Evolutionary conservation across 2,329 filamentous ascomycete species (phyloP).

Genomic region (Arachnomyces sp.): DNA sequence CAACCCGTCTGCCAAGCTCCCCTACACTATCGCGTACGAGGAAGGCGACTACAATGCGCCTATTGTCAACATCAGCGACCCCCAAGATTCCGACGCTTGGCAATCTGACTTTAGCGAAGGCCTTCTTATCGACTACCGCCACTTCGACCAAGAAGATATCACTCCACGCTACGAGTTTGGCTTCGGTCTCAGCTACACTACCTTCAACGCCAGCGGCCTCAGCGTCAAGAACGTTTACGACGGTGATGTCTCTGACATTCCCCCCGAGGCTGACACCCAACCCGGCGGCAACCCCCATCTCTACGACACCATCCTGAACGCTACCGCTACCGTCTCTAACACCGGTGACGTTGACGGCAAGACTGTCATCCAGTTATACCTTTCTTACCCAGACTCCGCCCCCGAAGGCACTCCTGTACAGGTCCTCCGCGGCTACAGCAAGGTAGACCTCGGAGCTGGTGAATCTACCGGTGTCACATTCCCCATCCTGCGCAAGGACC

Average conservation of each 20-base stretch:
- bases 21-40: constrained; percentile 70
- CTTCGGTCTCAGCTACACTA: constrained; percentile 65
- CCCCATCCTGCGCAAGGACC: constrained; percentile 33
- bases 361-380: constrained; percentile 50
- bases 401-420: constrained; percentile 17
- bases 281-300: constrained; percentile 51
- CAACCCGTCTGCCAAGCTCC: constrained; percentile 68
- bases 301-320: constrained; percentile 45
- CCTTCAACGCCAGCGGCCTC: constrained; percentile 38
- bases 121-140: constrained; percentile 47
- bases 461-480: constrained; percentile 38
- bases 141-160: constrained; percentile 39
- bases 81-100: constrained; percentile 37
- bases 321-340: constrained; percentile 45
- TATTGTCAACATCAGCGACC: constrained; percentile 22
- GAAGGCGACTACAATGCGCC: constrained; percentile 53
- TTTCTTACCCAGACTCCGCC: constrained; percentile 34
- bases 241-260: background rate
- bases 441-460: constrained; percentile 38
- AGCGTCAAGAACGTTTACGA: background rate
- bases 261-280: constrained; percentile 10
- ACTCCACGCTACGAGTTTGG: constrained; percentile 49
- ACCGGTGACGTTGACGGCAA: constrained; percentile 42
- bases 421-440: constrained; percentile 48
- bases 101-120: constrained; percentile 46